phyloP scores from a whole-genome alignment of 805 yeast species.

The Blastobotrys chiropterorum region DNA sequence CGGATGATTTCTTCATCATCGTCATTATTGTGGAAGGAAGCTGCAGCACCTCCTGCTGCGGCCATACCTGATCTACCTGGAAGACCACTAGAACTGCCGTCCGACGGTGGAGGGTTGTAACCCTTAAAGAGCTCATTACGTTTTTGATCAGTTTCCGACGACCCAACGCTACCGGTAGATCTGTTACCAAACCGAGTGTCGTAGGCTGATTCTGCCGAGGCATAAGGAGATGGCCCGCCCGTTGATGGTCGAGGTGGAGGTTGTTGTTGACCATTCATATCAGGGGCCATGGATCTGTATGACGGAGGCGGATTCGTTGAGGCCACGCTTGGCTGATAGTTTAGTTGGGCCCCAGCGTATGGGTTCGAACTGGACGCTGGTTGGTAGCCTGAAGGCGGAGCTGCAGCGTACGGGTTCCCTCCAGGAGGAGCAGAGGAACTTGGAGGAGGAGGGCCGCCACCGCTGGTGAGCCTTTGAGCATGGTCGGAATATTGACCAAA shows the following conservation, averaged over 20 bases:
- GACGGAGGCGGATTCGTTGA: constrained; percentile 2
- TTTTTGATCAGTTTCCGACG: constrained; percentile 21
- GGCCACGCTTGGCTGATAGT: constrained; percentile 1
- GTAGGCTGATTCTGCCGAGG: constrained; percentile 17
- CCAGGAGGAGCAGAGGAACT: constrained; percentile 10
- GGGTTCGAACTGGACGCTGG: constrained; percentile 14
- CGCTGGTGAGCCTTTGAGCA: constrained; percentile 38
- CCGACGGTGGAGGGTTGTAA: constrained; percentile 1
- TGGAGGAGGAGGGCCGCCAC: constrained; percentile 24
- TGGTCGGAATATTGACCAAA: constrained; percentile 46
- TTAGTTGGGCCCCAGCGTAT: constrained; percentile 14
- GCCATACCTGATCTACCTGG: constrained; percentile 3
- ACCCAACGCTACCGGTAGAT: constrained; percentile 4
- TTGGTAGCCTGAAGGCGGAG: background rate
- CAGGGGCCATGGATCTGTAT: constrained; percentile 1
- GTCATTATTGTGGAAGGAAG: background rate
- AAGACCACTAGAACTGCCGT: background rate
- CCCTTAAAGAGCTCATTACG: constrained; percentile 26
- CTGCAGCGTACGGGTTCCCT: background rate
- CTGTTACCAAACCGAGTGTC: constrained; percentile 15
- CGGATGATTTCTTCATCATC: background rate
- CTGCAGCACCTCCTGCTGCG: background rate
- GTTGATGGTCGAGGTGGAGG: constrained; percentile 5
- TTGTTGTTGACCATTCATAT: background rate
- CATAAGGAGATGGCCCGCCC: constrained; percentile 17